A percentile compares a stretch with the other conserved stretches of the same genome.
phyloP scores from a whole-genome alignment of 192 early-diverging fungal species.

The Neocallimastix lanati region DNA sequence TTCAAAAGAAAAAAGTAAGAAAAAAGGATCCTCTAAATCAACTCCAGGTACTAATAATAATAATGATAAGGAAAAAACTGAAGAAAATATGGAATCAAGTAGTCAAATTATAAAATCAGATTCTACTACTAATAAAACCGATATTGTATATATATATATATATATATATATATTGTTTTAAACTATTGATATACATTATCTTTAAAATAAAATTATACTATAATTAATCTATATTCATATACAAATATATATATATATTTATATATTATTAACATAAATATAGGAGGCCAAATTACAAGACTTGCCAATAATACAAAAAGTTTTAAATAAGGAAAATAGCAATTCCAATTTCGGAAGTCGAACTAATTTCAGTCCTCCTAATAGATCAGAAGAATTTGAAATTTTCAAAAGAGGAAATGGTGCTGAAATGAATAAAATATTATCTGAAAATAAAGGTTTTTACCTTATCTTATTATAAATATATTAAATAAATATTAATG shows the following conservation, averaged over 20 bases:
- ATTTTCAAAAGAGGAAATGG: conserved; percentile 30
- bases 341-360: background rate
- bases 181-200: too few species aligned
- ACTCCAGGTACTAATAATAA: background rate
- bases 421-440: conserved; percentile 24
- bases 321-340: background rate
- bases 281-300: too few species aligned
- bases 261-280: too few species aligned
- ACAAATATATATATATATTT: too few species aligned
- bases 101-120: too few species aligned
- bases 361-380: conserved; percentile 5
- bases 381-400: conserved; percentile 39
- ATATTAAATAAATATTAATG: too few species aligned
- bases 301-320: background rate
- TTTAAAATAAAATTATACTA: too few species aligned
- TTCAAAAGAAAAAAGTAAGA: background rate
- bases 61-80: background rate
- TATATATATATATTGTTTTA: too few species aligned
- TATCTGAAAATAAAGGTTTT: conserved; percentile 37
- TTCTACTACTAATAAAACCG: too few species aligned
- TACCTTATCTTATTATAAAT: background rate
- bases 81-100: background rate
- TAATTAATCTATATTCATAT: too few species aligned
- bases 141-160: too few species aligned
- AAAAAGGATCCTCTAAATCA: background rate